phyloP scores from a whole-genome alignment of 2,329 filamentous ascomycete genomes.

The Setomelanomma holmii region DNA sequence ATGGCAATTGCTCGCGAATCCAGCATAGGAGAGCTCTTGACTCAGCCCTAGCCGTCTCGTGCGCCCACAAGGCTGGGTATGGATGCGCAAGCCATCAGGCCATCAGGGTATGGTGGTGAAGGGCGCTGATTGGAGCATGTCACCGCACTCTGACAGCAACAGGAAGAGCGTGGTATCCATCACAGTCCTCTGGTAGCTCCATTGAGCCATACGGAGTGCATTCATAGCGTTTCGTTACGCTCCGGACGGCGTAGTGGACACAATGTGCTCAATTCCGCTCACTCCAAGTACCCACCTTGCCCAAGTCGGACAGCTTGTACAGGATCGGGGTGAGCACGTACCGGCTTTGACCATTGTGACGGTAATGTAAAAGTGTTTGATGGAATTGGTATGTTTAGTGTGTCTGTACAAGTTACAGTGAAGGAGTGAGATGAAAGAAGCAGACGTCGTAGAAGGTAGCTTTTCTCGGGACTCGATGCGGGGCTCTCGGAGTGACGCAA shows the following conservation, averaged over 20 bases:
- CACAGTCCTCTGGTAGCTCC: slow-evolving; percentile 32
- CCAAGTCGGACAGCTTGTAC: slow-evolving; percentile 27
- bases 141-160: slow-evolving; percentile 5
- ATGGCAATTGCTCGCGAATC: no score
- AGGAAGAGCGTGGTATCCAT: slow-evolving; percentile 18
- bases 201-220: slow-evolving; percentile 24
- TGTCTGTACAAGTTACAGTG: background rate
- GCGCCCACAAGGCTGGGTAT: background rate
- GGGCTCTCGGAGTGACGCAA: slow-evolving; percentile 46
- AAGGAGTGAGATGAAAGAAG: slow-evolving; percentile 11
- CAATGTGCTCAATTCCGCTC: slow-evolving; percentile 68
- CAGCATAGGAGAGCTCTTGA: background rate
- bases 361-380: slow-evolving; percentile 49
- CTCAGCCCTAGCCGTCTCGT: background rate
- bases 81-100: no score
- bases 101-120: slow-evolving; percentile 37
- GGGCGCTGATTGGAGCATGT: slow-evolving; percentile 33
- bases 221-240: slow-evolving; percentile 9
- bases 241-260: slow-evolving; percentile 18
- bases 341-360: slow-evolving; percentile 98
- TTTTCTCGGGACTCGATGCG: slow-evolving; percentile 35
- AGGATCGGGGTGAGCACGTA: slow-evolving; percentile 59
- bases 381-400: slow-evolving; percentile 21
- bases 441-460: slow-evolving; percentile 11
- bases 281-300: slow-evolving; percentile 49